Evolutionary conservation across 176 grass and related monocot species (phyloP).

Genomic region (Saccharum spontaneum): DNA sequence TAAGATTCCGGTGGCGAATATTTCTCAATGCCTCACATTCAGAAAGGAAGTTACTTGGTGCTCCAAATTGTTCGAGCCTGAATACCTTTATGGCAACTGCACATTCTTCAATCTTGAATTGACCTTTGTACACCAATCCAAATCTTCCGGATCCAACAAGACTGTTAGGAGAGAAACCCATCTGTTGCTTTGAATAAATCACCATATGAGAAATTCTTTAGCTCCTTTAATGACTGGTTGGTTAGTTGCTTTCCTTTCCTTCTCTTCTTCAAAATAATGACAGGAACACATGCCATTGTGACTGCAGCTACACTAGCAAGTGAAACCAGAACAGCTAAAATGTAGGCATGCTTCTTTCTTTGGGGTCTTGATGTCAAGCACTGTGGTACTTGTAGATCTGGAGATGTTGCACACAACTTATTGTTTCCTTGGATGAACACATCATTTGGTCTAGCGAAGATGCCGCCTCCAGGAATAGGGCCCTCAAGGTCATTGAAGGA

Average conservation of each 20-base stretch:
- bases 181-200: background rate
- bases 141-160: conserved; percentile 6
- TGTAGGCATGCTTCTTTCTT: background rate
- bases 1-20: conserved; percentile 40
- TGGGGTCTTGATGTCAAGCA: background rate
- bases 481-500: conserved; percentile 40
- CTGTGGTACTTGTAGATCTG: background rate
- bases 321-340: background rate
- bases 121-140: conserved; percentile 41
- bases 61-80: conserved; percentile 20
- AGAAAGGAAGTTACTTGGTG: conserved; percentile 4
- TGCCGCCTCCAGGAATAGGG: background rate
- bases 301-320: background rate
- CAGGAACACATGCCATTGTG: background rate
- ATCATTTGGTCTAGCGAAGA: background rate
- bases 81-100: conserved; percentile 33
- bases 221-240: background rate
- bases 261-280: background rate
- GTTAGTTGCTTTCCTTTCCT: background rate
- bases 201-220: background rate
- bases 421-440: conserved; percentile 9
- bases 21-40: conserved; percentile 51
- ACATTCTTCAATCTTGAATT: background rate
- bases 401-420: background rate
- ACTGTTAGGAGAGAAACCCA: background rate